Conservation (phyloP, 2,329 filamentous ascomycete species). For the Trichophyton equinum region DNA sequence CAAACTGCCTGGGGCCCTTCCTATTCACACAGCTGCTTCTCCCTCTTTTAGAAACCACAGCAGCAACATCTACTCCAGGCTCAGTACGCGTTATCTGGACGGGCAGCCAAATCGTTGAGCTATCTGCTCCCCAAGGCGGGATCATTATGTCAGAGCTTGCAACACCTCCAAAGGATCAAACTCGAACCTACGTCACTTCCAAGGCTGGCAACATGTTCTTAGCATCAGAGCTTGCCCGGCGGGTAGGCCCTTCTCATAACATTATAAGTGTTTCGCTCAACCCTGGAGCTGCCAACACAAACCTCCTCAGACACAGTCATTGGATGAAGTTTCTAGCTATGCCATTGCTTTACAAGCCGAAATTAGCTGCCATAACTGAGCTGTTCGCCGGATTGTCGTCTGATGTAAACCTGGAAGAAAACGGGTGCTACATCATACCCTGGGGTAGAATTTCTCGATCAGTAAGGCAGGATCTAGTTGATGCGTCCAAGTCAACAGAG, state of each 20-base stretch:
- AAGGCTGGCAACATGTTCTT: constrained; percentile 29
- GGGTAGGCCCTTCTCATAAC: constrained; percentile 12
- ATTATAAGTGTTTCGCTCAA: constrained; percentile 17
- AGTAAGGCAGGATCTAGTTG: constrained; percentile 14
- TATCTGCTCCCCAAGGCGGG: constrained; percentile 9
- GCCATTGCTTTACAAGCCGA: constrained; percentile 20
- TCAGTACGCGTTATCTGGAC: constrained; percentile 28
- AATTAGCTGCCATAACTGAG: constrained; percentile 37
- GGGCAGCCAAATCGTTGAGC: constrained; percentile 10
- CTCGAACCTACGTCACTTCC: constrained; percentile 22
- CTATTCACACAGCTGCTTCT: constrained; percentile 30
- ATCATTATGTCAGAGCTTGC: constrained; percentile 21
- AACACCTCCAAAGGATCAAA: constrained; percentile 12
- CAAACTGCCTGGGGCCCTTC: constrained; percentile 31
- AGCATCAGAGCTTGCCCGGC: constrained; percentile 21
- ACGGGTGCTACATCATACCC: constrained; percentile 13
- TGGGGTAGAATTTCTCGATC: constrained; percentile 12
- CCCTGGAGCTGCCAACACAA: constrained; percentile 26
- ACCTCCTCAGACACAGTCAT: constrained; percentile 18
- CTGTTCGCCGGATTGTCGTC: constrained; percentile 37
- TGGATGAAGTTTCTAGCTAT: constrained; percentile 14
- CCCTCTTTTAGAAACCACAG: constrained; percentile 25
- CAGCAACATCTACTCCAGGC: constrained; percentile 12
- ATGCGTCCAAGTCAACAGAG: constrained; percentile 14
- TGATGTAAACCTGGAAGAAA: constrained; percentile 23